A percentile compares a stretch with the other conserved stretches of the same genome.
Evolutionary conservation across 306 rosid genomes (phyloP).

Genomic region (Inga leiocalycina): DNA sequence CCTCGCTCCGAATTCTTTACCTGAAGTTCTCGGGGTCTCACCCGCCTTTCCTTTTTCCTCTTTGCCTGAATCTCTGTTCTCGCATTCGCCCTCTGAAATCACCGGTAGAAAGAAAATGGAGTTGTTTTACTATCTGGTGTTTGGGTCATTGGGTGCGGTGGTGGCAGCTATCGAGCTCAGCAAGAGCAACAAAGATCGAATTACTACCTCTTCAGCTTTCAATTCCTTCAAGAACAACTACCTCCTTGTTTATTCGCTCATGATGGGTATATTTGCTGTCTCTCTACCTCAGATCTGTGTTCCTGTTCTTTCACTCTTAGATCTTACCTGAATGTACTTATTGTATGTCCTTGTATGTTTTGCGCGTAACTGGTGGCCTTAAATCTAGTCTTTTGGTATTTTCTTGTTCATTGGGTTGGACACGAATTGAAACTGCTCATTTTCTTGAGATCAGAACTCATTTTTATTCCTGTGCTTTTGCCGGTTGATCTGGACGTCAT

Average conservation of each 20-base stretch:
- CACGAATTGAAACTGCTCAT: background rate
- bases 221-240: constrained; percentile 93
- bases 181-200: constrained; percentile 82
- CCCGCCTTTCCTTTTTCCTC: background rate
- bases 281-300: constrained; percentile 42
- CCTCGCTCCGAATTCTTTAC: background rate
- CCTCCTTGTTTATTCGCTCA: constrained; percentile 87
- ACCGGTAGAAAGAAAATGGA: constrained; percentile 54
- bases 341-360: background rate
- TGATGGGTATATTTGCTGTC: constrained; percentile 72
- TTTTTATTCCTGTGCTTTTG: background rate
- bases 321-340: constrained; percentile 39
- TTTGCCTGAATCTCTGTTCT: background rate
- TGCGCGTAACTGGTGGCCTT: background rate
- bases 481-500: constrained; percentile 13
- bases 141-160: constrained; percentile 67
- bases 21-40: background rate
- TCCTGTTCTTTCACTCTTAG: constrained; percentile 30
- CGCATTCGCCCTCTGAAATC: background rate
- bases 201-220: constrained; percentile 70
- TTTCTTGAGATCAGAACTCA: constrained; percentile 1
- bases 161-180: constrained; percentile 83
- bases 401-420: background rate
- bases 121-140: constrained; percentile 72
- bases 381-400: constrained; percentile 25